These are phyloP conservation scores for Nakazawaea ishiwadae DNA, from an alignment of 805 yeast species.

Conservation along the genomic window DNA sequence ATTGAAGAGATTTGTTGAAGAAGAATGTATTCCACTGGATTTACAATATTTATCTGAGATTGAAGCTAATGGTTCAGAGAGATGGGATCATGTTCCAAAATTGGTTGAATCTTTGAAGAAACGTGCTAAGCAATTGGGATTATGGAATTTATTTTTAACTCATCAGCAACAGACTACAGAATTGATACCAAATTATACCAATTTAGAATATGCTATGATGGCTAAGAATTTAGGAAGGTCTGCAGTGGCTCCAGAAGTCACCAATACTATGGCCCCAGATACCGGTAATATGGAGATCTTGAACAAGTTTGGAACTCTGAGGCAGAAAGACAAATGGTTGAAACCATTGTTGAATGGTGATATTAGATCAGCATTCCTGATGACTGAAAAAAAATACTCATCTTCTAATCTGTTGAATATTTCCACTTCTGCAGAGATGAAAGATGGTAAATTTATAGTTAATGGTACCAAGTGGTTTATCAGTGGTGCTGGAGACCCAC, in stretches of 20 bases:
- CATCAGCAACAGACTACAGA: constrained; percentile 29
- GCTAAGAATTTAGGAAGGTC: constrained; percentile 57
- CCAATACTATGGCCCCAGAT: constrained; percentile 60
- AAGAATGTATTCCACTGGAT: constrained; percentile 55
- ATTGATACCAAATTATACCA: constrained; percentile 49
- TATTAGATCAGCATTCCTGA: constrained; percentile 55
- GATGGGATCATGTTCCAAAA: constrained; percentile 46
- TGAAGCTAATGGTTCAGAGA: constrained; percentile 29
- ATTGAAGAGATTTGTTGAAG: constrained; percentile 47
- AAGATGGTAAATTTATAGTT: constrained; percentile 40
- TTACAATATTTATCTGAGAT: constrained; percentile 36
- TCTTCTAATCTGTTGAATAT: constrained; percentile 62
- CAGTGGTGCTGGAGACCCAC: constrained; percentile 66
- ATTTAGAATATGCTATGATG: constrained; percentile 62
- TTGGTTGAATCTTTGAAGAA: constrained; percentile 46
- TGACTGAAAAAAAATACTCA: constrained; percentile 60
- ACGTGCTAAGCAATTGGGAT: constrained; percentile 46
- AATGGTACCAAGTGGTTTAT: constrained; percentile 70
- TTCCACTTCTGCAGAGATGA: constrained; percentile 37
- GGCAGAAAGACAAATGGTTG: constrained; percentile 36
- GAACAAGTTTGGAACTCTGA: constrained; percentile 37
- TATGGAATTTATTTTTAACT: constrained; percentile 59
- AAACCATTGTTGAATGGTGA: constrained; percentile 49
- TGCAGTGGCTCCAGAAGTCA: constrained; percentile 51
- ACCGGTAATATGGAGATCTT: constrained; percentile 55